Evolutionary conservation across 495 filamentous ascomycete species (phyloP).

Genomic region (Mytilinidion resinicola): DNA sequence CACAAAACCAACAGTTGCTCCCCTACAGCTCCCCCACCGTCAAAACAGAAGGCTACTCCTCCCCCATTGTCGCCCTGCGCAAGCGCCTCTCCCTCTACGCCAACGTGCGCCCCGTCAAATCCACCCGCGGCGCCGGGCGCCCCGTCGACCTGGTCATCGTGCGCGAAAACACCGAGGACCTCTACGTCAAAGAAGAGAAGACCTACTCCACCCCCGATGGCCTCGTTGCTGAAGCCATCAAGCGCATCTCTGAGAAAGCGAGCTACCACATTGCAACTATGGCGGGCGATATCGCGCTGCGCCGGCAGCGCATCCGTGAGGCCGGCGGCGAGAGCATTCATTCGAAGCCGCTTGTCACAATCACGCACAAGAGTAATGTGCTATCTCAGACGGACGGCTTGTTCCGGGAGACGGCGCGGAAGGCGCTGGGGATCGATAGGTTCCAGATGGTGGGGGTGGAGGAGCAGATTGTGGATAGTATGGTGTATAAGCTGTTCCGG

Average conservation of each 20-base stretch:
- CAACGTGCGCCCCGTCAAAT: slow-evolving; percentile 95
- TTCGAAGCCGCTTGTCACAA: slow-evolving; percentile 71
- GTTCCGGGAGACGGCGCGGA: slow-evolving; percentile 74
- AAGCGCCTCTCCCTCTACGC: slow-evolving; percentile 94
- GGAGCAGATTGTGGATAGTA: slow-evolving; percentile 97
- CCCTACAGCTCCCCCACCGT: slow-evolving; percentile 66
- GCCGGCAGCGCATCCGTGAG: slow-evolving; percentile 70
- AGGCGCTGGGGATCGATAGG: slow-evolving; percentile 54
- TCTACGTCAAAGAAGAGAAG: slow-evolving; percentile 96
- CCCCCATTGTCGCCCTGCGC: slow-evolving; percentile 92
- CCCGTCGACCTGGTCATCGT: slow-evolving; percentile 96
- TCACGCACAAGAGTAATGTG: slow-evolving; percentile 98
- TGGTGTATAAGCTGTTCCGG: slow-evolving; percentile 99
- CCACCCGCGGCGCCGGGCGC: slow-evolving; percentile 51
- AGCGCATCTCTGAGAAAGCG: slow-evolving; percentile 84
- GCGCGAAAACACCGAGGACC: slow-evolving; percentile 95
- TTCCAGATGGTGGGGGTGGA: slow-evolving; percentile 61
- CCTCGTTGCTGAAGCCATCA: slow-evolving; percentile 94
- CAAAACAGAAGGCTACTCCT: slow-evolving; percentile 90
- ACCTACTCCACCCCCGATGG: slow-evolving; percentile 65
- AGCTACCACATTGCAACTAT: slow-evolving; percentile 79
- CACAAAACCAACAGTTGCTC: not conserved
- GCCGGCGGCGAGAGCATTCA: slow-evolving; percentile 50
- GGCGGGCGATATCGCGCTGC: slow-evolving; percentile 87
- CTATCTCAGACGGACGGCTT: slow-evolving; percentile 93